These are phyloP conservation scores for Urochloa ruziziensis DNA, from an alignment of 176 grass and related monocot genomes.

Conservation along the genomic window DNA sequence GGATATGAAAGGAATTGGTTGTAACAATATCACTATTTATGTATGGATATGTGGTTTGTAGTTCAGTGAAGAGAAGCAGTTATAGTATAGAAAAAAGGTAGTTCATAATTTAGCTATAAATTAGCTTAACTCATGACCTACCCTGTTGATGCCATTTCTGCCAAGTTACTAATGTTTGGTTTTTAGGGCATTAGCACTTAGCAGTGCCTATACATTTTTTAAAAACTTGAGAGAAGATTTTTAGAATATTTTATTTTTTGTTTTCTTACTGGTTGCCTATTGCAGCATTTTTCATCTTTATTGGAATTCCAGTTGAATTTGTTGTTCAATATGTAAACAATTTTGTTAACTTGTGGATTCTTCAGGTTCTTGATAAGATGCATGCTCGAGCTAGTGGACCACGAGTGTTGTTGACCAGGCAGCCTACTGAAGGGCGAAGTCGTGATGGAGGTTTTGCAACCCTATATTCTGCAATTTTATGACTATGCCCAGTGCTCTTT, in stretches of 20 bases:
- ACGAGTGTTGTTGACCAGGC: constrained; percentile 71
- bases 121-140: not conserved
- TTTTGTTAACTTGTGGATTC: constrained; percentile 14
- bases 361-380: constrained; percentile 94
- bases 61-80: not conserved
- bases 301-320: constrained; percentile 4
- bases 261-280: not conserved
- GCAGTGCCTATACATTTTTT: not conserved
- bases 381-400: constrained; percentile 91
- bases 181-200: not conserved
- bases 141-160: not conserved
- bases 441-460: constrained; percentile 72
- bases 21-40: not conserved
- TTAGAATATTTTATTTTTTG: not conserved
- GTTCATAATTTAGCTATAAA: not conserved
- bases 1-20: not conserved
- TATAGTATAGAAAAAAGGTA: not conserved
- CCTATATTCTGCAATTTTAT: constrained; percentile 10
- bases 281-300: not conserved
- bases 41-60: not conserved
- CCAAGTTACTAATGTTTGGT: not conserved
- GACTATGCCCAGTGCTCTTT: constrained; percentile 1
- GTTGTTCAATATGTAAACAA: constrained; percentile 22
- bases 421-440: constrained; percentile 96
- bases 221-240: not conserved